Evolutionary conservation across 805 yeast species (phyloP).

Genomic region (Kazachstania psychrophila): DNA sequence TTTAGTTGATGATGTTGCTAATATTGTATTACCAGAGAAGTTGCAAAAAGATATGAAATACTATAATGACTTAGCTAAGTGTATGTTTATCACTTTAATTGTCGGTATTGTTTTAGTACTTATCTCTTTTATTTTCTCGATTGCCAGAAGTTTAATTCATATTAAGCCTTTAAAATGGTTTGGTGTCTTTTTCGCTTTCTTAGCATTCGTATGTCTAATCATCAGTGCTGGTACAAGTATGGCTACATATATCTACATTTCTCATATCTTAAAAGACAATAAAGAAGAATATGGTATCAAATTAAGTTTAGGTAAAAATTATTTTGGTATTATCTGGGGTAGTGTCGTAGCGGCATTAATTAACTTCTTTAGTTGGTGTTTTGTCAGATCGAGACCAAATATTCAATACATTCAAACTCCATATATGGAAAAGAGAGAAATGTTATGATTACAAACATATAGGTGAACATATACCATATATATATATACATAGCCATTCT

Average conservation of each 20-base stretch:
- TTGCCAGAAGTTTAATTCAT: conserved; percentile 31
- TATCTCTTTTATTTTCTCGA: conserved; percentile 33
- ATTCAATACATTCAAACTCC: conserved; percentile 11
- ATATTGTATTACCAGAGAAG: conserved; percentile 44
- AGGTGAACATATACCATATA: too few species aligned
- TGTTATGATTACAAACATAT: too few species aligned
- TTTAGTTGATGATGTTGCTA: conserved; percentile 18
- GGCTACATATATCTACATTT: conserved; percentile 45
- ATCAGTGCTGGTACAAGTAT: conserved; percentile 51
- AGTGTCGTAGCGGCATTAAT: conserved; percentile 41
- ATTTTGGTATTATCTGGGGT: conserved; percentile 58
- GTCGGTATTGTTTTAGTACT: conserved; percentile 39
- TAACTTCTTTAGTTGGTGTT: conserved; percentile 34
- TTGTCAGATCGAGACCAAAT: conserved; percentile 14
- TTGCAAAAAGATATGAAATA: conserved; percentile 39
- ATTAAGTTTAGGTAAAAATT: conserved; percentile 41
- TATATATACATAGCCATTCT: too few species aligned
- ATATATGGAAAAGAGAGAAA: conserved; percentile 16
- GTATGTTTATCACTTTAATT: conserved; percentile 49
- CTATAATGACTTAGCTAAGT: conserved; percentile 41
- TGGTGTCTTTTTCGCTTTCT: conserved; percentile 37
- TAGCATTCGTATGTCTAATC: conserved; percentile 33
- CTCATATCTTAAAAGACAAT: conserved; percentile 42
- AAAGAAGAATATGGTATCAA: conserved; percentile 43
- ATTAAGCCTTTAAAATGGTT: conserved; percentile 39